Base-by-base conservation (phyloP, 2,329 filamentous ascomycete species). In the Alternaria infectoria region DNA sequence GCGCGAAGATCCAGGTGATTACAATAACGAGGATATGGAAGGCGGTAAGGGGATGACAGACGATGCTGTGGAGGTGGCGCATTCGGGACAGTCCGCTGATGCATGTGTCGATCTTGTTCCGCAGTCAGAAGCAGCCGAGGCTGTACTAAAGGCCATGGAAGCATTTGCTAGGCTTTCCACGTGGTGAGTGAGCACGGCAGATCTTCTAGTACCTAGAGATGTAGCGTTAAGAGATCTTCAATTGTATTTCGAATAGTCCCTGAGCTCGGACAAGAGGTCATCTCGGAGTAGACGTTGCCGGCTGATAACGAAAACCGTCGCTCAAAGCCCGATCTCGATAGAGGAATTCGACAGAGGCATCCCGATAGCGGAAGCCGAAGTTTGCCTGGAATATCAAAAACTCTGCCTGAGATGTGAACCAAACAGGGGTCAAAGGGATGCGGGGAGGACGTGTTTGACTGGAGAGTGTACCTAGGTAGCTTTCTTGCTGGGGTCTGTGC, bases 121-220 rank as follows among this genome's bases (percentile, higher is more conserved):
- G 43, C 54, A 62, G 23, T 44, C 54, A 43, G 61, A 54, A 23
- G 51, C 61, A 21, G 59, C 57, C 17, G 57, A 63, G 57, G 61
- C 61, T 17, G 61, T 63, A 19, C 51, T 51, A 9, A 59, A 60
- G 32, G 61, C 61, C 0, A 59, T 63, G 56, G 56, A 63, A 36
- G 51, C 57, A 7, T 60, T 63, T 21, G 58, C 50, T 51, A 49
- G 55, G 32, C 44, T 57, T 21, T 61, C 49, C 26, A 51, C 49
- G 17, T 12, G 32, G 28, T 51, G 45, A 30, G 15, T 51, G n/a
- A 43, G 21, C 19, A 8, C 54, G 21, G 28, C 28, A 51, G 17
- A 36, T 32, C 9, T 40, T n/a, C 26, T 19, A 15, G 13, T 32
- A 26, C 21, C 17, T 10, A 23, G 30, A 51, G n/a, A 23, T 23